Evolutionary conservation across 495 filamentous ascomycete species (phyloP).

Genomic region (Bathelium albidoporum): DNA sequence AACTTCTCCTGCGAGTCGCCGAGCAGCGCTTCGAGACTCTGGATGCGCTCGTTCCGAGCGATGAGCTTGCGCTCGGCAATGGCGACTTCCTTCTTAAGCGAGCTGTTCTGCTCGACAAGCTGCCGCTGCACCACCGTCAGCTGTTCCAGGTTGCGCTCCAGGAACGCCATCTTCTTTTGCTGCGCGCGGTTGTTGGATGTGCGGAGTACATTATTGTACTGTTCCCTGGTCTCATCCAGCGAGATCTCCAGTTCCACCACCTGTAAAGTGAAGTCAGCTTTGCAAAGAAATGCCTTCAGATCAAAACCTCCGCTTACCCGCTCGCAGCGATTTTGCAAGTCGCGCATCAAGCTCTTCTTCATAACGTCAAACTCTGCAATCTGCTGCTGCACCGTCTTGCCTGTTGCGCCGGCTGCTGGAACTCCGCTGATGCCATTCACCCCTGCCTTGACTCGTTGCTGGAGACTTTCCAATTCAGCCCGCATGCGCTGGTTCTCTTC

Average conservation of each 20-base stretch:
- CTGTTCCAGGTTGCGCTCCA: slow-evolving; percentile 96
- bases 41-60: slow-evolving; percentile 91
- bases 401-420: slow-evolving; percentile 47
- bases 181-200: slow-evolving; percentile 94
- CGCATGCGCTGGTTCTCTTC: slow-evolving; percentile 71
- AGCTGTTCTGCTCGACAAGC: slow-evolving; percentile 92
- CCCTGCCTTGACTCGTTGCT: slow-evolving; percentile 54
- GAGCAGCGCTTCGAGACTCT: slow-evolving; percentile 78
- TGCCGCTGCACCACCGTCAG: slow-evolving; percentile 94
- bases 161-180: slow-evolving; percentile 99
- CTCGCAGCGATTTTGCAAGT: slow-evolving; percentile 96
- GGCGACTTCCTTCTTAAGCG: slow-evolving; percentile 95
- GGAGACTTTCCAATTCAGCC: slow-evolving; percentile 61
- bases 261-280: slow-evolving; percentile 20
- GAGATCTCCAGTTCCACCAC: slow-evolving; percentile 95
- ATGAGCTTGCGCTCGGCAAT: slow-evolving; percentile 96
- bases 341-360: slow-evolving; percentile 99
- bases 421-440: slow-evolving; percentile 43
- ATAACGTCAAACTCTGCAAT: slow-evolving; percentile 97
- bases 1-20: slow-evolving; percentile 97
- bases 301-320: slow-evolving; percentile 39
- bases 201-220: slow-evolving; percentile 95
- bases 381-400: slow-evolving; percentile 94
- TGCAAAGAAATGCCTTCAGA: background rate
- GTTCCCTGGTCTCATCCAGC: slow-evolving; percentile 90